Evolutionary conservation across 2,329 filamentous ascomycete species (phyloP), one percentile per base, ranked within the genome.

Genomic region (Colletotrichum scovillei): DNA sequence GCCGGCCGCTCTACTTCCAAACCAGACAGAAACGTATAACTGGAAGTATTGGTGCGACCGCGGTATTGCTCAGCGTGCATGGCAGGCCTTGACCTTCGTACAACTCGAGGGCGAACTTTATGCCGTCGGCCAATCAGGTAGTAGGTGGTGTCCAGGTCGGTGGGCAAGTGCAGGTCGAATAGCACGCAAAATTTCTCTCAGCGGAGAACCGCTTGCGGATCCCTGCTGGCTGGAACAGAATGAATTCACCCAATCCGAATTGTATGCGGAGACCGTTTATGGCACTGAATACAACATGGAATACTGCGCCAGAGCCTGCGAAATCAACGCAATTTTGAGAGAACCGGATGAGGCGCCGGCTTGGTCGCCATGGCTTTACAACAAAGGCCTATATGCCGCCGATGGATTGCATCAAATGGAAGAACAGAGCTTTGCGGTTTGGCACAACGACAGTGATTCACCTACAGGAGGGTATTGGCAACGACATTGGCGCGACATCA

Each of bases 401-500:
- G 73, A 77, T 55, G 75, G 59, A 57, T 55, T 46, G 24, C 75
- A 78, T 42, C 69, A 74, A 67, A 77, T 78, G 75, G 75, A 78
- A 58, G 77, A 78, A 56, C 70, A 76, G 52, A 78, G 77, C 1
- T 67, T 73, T n/a, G 73, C 77, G 0, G 74, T 78, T 7, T 78
- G 77, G 76, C 67, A 75, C 67, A 57, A 75, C 16, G 77, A 76
- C 65, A 46, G 26, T 6, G 68, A 68, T 52, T 75, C 75, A 19
- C 53, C 74, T 12, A 76, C 68, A 6, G 73, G 75, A 1, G 77
- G 77, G 1, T 76, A 77, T 53, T 78, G 77, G 77, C 76, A 78
- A 68, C 72, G 77, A 5, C 76, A 76, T 58, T 78, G 77, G 77
- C 76, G 77, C 4, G 77, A 78, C 53, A 78, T 77, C 8, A 73